Evolutionary conservation across 75 land plant species (phyloP).

Genomic region (Pinus tabuliformis): DNA sequence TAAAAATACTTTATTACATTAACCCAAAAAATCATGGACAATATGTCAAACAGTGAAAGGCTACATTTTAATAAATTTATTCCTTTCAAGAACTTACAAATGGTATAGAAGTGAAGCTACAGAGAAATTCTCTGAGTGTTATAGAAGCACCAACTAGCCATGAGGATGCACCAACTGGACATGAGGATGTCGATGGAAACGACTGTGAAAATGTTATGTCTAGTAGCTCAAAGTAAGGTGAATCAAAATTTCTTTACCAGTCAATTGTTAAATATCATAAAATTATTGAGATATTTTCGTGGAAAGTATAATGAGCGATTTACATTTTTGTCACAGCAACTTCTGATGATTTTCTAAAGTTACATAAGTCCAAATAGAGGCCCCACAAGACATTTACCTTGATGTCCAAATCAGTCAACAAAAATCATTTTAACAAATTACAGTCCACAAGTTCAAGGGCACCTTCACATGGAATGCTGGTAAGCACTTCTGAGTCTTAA

Average conservation of each 20-base stretch:
- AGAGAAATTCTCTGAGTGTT: constrained; percentile 38
- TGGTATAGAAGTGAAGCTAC: constrained; percentile 40
- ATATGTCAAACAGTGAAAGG: too few relatives aligned
- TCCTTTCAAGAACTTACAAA: constrained; percentile 31
- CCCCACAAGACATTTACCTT: constrained; percentile 38
- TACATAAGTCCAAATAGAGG: constrained; percentile 41
- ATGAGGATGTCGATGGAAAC: constrained; percentile 28
- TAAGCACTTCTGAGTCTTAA: neutral
- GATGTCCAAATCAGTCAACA: constrained; percentile 37
- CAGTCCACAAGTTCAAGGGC: constrained; percentile 45
- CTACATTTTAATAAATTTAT: too few relatives aligned
- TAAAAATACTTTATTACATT: too few relatives aligned
- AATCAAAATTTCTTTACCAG: neutral
- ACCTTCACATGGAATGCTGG: constrained; percentile 26
- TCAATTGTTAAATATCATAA: neutral
- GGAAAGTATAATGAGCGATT: neutral
- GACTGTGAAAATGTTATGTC: constrained; percentile 9
- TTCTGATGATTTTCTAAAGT: constrained; percentile 57
- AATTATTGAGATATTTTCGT: neutral
- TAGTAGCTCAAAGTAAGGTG: constrained; percentile 15
- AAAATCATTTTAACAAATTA: constrained; percentile 48
- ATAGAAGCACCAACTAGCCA: constrained; percentile 35
- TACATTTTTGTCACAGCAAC: constrained; percentile 30
- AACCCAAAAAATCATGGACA: too few relatives aligned
- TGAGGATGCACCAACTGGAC: constrained; percentile 35